phyloP scores from a whole-genome alignment of 2,329 filamentous ascomycete genomes.

The Curvularia verruculosa region DNA sequence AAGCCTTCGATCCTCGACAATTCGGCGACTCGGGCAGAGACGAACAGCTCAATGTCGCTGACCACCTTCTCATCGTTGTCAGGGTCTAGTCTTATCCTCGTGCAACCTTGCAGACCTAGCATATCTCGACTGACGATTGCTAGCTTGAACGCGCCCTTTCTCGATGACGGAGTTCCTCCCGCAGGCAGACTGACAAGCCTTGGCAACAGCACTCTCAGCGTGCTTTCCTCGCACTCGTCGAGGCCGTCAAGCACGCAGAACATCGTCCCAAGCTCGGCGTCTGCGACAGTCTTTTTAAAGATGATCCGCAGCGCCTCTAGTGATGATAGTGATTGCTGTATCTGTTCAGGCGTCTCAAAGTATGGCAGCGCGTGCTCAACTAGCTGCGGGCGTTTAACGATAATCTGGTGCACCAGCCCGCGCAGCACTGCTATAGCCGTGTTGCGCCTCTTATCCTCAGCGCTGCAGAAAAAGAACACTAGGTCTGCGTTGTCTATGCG shows the following conservation, averaged over 20 bases:
- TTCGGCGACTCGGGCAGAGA: constrained; percentile 29
- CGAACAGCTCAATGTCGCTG: constrained; percentile 34
- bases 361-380: neutral
- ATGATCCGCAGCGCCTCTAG: neutral
- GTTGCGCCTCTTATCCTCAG: too few species aligned
- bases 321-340: neutral
- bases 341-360: neutral
- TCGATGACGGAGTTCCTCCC: neutral
- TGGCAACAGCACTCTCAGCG: neutral
- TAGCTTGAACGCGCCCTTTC: neutral
- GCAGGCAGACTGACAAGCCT: constrained; percentile 21
- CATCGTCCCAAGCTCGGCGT: neutral
- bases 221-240: neutral
- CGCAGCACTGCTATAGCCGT: constrained; percentile 25
- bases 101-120: constrained; percentile 7
- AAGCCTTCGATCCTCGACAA: constrained; percentile 23
- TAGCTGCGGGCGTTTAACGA: neutral
- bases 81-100: constrained; percentile 31
- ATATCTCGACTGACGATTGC: neutral
- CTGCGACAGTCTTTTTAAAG: neutral
- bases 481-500: too few species aligned
- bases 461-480: too few species aligned
- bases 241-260: constrained; percentile 1
- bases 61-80: constrained; percentile 25
- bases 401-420: constrained; percentile 16